Percentiles rank a stretch among this genome's conserved stretches.
These are phyloP conservation scores for Petrea volubilis DNA, from an alignment of 257 asterid species.

Conservation along the genomic window DNA sequence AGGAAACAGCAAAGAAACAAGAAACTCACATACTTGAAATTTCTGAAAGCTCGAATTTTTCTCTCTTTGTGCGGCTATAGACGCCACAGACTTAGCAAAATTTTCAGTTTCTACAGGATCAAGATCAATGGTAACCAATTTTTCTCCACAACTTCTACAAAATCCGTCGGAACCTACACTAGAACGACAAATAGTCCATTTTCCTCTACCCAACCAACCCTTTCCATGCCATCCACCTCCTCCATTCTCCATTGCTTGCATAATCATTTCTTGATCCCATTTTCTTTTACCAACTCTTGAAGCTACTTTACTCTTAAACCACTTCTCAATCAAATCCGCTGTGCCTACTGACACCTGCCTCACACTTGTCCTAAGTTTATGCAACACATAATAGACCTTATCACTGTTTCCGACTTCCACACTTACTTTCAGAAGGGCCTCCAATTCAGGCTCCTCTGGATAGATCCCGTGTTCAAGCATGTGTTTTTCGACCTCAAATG, in stretches of 20 bases:
- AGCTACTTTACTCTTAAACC: slow-evolving; percentile 76
- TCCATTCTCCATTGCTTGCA: slow-evolving; percentile 48
- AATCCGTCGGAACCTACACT: slow-evolving; percentile 61
- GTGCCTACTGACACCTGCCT: slow-evolving; percentile 68
- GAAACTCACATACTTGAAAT: slow-evolving; percentile 61
- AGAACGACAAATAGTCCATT: slow-evolving; percentile 58
- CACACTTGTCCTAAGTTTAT: slow-evolving; percentile 71
- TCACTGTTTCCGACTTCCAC: slow-evolving; percentile 65
- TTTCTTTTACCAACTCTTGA: slow-evolving; percentile 72
- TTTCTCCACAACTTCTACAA: slow-evolving; percentile 69
- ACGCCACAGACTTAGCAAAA: slow-evolving; percentile 74
- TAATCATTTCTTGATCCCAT: slow-evolving; percentile 56
- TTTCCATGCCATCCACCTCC: slow-evolving; percentile 97
- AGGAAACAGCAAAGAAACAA: slow-evolving; percentile 7
- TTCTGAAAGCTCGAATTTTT: slow-evolving; percentile 66
- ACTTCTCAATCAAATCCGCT: slow-evolving; percentile 64
- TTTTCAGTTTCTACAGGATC: slow-evolving; percentile 77
- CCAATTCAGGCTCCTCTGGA: slow-evolving; percentile 82
- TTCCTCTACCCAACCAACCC: slow-evolving; percentile 89
- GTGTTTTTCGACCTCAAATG: slow-evolving; percentile 67
- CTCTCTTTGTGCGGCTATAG: slow-evolving; percentile 72
- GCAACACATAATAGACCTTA: slow-evolving; percentile 67
- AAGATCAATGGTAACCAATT: slow-evolving; percentile 73
- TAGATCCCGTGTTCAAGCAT: slow-evolving; percentile 67
- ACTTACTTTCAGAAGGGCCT: slow-evolving; percentile 64